A percentile compares a stretch with the other conserved stretches of the same genome.
phyloP scores from a whole-genome alignment of 495 filamentous ascomycete species.

The Tuber borchii region DNA sequence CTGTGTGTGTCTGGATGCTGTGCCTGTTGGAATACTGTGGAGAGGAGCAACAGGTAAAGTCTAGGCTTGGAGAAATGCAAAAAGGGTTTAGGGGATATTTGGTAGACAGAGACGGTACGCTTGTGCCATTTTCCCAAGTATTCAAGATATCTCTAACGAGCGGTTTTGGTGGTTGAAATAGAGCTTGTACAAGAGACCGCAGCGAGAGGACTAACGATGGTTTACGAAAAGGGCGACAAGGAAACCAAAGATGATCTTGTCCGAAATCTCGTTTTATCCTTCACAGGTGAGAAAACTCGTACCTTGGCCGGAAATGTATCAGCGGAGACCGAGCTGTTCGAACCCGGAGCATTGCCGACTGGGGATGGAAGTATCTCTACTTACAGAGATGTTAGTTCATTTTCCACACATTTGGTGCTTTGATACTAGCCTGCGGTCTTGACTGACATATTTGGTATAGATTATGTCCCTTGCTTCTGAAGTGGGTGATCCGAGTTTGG shows the following conservation, averaged over 20 bases:
- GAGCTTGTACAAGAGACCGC: constrained; percentile 93
- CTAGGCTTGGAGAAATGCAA: constrained; percentile 69
- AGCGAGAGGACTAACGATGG: constrained; percentile 76
- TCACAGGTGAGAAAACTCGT: constrained; percentile 65
- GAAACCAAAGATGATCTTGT: constrained; percentile 74
- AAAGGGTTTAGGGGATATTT: constrained; percentile 80
- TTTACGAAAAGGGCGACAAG: constrained; percentile 84
- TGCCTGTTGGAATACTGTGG: constrained; percentile 90
- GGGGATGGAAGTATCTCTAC: constrained; percentile 86
- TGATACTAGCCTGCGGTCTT: not conserved
- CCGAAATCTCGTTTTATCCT: constrained; percentile 75
- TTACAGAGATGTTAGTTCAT: constrained; percentile 52
- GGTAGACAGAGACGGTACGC: constrained; percentile 61
- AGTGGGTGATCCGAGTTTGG: constrained; percentile 85
- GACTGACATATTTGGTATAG: constrained; percentile 48
- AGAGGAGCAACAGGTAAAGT: constrained; percentile 61
- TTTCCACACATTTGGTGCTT: not conserved
- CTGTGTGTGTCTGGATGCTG: constrained; percentile 51
- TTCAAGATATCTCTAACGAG: not conserved
- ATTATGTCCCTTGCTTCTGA: constrained; percentile 90
- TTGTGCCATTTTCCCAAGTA: not conserved
- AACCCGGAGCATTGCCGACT: constrained; percentile 84
- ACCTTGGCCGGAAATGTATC: constrained; percentile 68
- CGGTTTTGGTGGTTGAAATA: constrained; percentile 4
- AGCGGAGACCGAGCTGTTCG: constrained; percentile 85